Conservation (phyloP, 2,329 filamentous ascomycete genomes). For the Colletotrichum horii region DNA sequence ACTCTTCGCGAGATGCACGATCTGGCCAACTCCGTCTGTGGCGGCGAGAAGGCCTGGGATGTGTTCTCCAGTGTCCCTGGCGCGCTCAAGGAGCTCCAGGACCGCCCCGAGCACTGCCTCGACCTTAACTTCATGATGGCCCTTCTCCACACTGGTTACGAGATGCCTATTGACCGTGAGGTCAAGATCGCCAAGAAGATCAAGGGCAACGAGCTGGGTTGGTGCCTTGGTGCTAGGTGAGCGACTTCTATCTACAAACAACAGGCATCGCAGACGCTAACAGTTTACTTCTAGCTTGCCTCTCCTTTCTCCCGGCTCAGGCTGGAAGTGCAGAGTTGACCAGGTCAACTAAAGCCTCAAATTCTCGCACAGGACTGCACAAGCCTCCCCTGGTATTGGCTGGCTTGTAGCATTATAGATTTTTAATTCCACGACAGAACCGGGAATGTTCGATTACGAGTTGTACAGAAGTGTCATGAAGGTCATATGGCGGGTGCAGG, state of each 20-base stretch:
- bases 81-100: slow-evolving; percentile 80
- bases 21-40: slow-evolving; percentile 83
- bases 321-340: slow-evolving; percentile 88
- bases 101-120: slow-evolving; percentile 87
- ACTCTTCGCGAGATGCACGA: slow-evolving; percentile 90
- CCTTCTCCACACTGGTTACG: slow-evolving; percentile 92
- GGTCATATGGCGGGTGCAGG: slow-evolving; percentile 4
- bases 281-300: slow-evolving; percentile 67
- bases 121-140: slow-evolving; percentile 97
- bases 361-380: not conserved
- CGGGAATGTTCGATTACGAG: slow-evolving; percentile 21
- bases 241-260: slow-evolving; percentile 32
- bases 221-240: slow-evolving; percentile 96
- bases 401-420: slow-evolving; percentile 22
- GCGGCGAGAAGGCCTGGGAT: slow-evolving; percentile 78
- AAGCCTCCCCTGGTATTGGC: slow-evolving; percentile 3
- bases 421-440: slow-evolving; percentile 25
- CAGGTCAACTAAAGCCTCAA: slow-evolving; percentile 64
- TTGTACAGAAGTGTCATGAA: slow-evolving; percentile 2
- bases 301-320: slow-evolving; percentile 78
- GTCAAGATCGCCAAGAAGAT: slow-evolving; percentile 99
- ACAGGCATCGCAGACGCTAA: slow-evolving; percentile 36
- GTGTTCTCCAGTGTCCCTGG: slow-evolving; percentile 78
- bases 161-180: slow-evolving; percentile 96
- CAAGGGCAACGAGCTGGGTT: slow-evolving; percentile 93